phyloP scores from a whole-genome alignment of 352 stramenopile species.

The Globisporangium polare region DNA sequence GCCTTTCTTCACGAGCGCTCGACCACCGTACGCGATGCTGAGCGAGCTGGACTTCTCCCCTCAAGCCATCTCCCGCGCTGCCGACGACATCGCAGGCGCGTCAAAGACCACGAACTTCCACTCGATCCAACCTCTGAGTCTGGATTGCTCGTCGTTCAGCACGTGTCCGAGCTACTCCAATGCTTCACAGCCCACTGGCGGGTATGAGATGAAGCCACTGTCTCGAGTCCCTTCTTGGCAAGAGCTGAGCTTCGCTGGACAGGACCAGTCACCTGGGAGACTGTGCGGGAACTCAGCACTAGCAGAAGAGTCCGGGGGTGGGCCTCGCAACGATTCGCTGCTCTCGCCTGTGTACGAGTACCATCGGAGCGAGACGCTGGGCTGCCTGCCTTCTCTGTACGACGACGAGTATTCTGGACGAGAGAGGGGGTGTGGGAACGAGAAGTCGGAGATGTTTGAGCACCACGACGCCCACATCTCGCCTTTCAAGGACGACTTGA shows the following conservation, averaged over 20 bases:
- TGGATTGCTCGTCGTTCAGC: not conserved
- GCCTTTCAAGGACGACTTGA: constrained; percentile 15
- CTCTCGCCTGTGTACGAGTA: constrained; percentile 1
- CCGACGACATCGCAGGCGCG: not conserved
- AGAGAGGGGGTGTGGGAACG: not conserved
- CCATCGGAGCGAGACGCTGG: constrained; percentile 4
- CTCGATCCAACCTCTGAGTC: not conserved
- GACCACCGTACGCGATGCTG: constrained; percentile 18
- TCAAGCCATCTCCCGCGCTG: constrained; percentile 6
- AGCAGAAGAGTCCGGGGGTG: not conserved
- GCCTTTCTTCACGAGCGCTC: constrained; percentile 31
- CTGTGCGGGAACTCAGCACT: not conserved
- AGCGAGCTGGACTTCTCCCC: constrained; percentile 38
- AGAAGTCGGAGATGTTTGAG: constrained; percentile 8
- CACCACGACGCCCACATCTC: not conserved
- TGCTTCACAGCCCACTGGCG: not conserved
- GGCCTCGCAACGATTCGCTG: not conserved
- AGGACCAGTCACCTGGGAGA: not conserved
- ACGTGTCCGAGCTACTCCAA: not conserved
- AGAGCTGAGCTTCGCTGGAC: not conserved
- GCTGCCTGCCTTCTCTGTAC: constrained; percentile 13
- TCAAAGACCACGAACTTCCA: not conserved
- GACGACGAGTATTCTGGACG: constrained; percentile 11
- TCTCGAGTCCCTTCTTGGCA: constrained; percentile 1
- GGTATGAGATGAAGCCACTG: not conserved